phyloP scores from a whole-genome alignment of 2,329 filamentous ascomycete genomes.

The Cladosporium austrohemisphaericum region DNA sequence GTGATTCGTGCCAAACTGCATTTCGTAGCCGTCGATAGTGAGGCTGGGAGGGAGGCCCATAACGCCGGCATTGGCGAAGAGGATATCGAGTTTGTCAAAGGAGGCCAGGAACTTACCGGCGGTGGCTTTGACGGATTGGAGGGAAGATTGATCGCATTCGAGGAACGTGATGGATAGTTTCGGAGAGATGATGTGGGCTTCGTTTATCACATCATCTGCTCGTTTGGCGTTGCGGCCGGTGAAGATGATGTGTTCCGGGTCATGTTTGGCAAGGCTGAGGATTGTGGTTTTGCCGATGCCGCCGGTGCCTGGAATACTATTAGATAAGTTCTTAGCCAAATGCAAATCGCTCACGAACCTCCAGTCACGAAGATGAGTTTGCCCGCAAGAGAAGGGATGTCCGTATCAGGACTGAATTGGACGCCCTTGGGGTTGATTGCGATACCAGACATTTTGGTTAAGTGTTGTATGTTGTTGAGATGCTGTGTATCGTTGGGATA shows the following conservation, averaged over 20 bases:
- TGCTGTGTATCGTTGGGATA: no score
- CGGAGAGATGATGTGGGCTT: constrained; percentile 34
- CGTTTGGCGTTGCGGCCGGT: constrained; percentile 42
- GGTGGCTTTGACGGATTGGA: constrained; percentile 46
- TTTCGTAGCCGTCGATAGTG: constrained; percentile 49
- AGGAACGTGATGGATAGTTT: constrained; percentile 41
- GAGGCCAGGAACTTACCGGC: constrained; percentile 26
- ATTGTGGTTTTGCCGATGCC: constrained; percentile 48
- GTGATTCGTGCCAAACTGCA: constrained; percentile 51
- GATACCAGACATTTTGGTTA: no score
- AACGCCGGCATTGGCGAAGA: constrained; percentile 32
- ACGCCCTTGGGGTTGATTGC: no score
- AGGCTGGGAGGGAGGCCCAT: constrained; percentile 36
- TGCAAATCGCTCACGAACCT: no score
- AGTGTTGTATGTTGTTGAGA: no score
- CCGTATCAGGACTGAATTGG: constrained; percentile 28
- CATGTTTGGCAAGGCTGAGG: constrained; percentile 41
- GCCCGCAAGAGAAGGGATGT: constrained; percentile 40
- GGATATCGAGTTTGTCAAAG: constrained; percentile 4
- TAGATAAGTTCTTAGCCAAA: constrained; percentile 17
- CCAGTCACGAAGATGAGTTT: constrained; percentile 44
- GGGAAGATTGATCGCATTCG: constrained; percentile 49
- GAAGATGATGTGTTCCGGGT: constrained; percentile 45
- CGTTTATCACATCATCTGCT: constrained; percentile 38
- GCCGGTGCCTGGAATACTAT: constrained; percentile 38